Evolutionary conservation across 2,329 filamentous ascomycete species (phyloP).

Genomic region (Colletotrichum sp.): DNA sequence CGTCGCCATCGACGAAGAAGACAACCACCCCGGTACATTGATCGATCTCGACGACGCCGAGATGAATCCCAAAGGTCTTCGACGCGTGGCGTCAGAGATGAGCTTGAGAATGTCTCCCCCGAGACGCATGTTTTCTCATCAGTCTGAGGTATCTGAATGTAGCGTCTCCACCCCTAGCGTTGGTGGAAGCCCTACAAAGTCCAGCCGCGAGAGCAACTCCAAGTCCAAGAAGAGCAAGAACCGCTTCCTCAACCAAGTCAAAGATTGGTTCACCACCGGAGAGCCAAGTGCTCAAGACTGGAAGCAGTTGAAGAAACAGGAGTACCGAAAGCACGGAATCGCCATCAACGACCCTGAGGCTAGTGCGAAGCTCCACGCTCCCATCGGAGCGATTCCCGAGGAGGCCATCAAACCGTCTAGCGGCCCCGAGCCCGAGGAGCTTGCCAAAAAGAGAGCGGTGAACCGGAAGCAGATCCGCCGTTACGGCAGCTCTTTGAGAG

Average conservation of each 20-base stretch:
- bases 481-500: slow-evolving; percentile 27
- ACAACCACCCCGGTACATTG: slow-evolving; percentile 8
- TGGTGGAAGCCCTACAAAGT: background rate
- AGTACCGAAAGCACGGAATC: slow-evolving; percentile 49
- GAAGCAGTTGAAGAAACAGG: slow-evolving; percentile 48
- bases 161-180: slow-evolving; percentile 26
- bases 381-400: slow-evolving; percentile 48
- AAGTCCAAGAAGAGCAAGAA: slow-evolving; percentile 33
- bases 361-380: slow-evolving; percentile 50
- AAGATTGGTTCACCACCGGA: slow-evolving; percentile 52
- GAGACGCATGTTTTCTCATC: slow-evolving; percentile 8
- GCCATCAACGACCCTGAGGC: slow-evolving; percentile 47
- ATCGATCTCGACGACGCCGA: background rate
- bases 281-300: slow-evolving; percentile 57
- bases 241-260: slow-evolving; percentile 49
- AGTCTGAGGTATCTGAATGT: slow-evolving; percentile 26
- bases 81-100: slow-evolving; percentile 9
- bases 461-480: slow-evolving; percentile 34
- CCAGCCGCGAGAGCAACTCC: slow-evolving; percentile 23
- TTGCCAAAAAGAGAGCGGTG: slow-evolving; percentile 37
- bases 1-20: slow-evolving; percentile 6
- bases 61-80: slow-evolving; percentile 1
- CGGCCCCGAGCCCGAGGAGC: slow-evolving; percentile 52
- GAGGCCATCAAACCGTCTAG: slow-evolving; percentile 51
- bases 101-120: slow-evolving; percentile 13